These are phyloP conservation scores for Gautieria morchelliformis DNA, from an alignment of 768 basidiomycete species.

Conservation along the genomic window DNA sequence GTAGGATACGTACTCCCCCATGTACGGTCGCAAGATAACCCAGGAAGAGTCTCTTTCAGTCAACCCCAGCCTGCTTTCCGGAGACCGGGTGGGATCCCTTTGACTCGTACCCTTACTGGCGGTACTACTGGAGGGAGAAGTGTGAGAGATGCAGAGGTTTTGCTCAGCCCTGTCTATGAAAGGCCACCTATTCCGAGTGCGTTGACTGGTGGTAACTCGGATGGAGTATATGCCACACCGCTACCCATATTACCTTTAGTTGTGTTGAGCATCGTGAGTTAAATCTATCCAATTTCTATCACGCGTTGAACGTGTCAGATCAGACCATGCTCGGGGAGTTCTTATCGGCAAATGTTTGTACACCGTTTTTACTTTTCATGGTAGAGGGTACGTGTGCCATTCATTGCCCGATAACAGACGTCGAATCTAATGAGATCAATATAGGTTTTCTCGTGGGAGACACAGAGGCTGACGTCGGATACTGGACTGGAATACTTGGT, in stretches of 20 bases:
- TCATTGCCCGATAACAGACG: slow-evolving; percentile 1
- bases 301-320: background rate
- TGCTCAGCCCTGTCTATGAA: slow-evolving; percentile 27
- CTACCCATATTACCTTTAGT: slow-evolving; percentile 81
- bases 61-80: background rate
- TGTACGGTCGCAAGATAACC: background rate
- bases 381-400: slow-evolving; percentile 53
- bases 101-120: background rate
- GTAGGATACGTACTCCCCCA: background rate
- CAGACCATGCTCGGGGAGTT: slow-evolving; percentile 95
- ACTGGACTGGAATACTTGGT: slow-evolving; percentile 84
- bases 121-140: background rate
- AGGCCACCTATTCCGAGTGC: slow-evolving; percentile 71
- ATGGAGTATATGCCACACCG: slow-evolving; percentile 65
- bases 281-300: background rate
- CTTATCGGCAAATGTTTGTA: slow-evolving; percentile 84
- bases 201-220: slow-evolving; percentile 37
- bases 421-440: slow-evolving; percentile 16
- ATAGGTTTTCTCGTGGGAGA: slow-evolving; percentile 55
- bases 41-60: slow-evolving; percentile 12
- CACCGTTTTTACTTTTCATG: slow-evolving; percentile 92
- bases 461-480: slow-evolving; percentile 80
- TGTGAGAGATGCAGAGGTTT: slow-evolving; percentile 1
- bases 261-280: slow-evolving; percentile 80
- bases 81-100: background rate